Evolutionary conservation across 441 rosid genomes (phyloP).

Genomic region (Hypseocharis bilobata): DNA sequence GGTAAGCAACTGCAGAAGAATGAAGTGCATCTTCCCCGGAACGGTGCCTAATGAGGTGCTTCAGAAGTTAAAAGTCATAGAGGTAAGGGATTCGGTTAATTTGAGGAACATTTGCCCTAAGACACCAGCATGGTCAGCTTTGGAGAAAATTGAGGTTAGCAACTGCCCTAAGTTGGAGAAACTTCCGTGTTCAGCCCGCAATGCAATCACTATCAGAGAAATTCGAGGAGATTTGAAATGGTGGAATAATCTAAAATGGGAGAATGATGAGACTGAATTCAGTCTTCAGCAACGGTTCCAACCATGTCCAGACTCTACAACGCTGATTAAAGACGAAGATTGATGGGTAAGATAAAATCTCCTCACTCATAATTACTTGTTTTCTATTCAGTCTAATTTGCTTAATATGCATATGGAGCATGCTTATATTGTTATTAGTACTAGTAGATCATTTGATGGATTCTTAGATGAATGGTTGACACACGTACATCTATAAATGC

Average conservation of each 20-base stretch:
- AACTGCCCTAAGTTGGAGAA: constrained; percentile 19
- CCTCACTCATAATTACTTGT: not conserved
- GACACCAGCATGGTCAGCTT: constrained; percentile 2
- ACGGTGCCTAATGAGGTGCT: constrained; percentile 9
- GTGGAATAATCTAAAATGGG: constrained; percentile 18
- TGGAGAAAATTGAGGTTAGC: constrained; percentile 22
- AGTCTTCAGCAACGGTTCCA: constrained; percentile 12
- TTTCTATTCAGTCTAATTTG: not conserved
- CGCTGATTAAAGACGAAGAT: constrained; percentile 4
- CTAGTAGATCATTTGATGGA: not conserved
- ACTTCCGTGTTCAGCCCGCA: constrained; percentile 19
- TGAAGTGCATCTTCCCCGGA: constrained; percentile 19
- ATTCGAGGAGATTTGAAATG: constrained; percentile 19
- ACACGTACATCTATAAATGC: too few relatives aligned
- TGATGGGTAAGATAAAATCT: constrained; percentile 5
- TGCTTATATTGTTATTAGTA: not conserved
- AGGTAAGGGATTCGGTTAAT: constrained; percentile 14
- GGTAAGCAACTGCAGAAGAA: constrained; percentile 21
- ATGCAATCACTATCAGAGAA: constrained; percentile 14
- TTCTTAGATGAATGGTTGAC: too few relatives aligned
- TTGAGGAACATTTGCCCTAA: constrained; percentile 17
- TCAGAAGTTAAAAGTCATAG: constrained; percentile 14
- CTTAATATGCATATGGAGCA: not conserved
- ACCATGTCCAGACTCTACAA: not conserved
- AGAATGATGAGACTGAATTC: constrained; percentile 6